These are phyloP conservation scores for Durusdinium trenchii DNA, from an alignment of 73 alveolate genomes.

Conservation along the genomic window DNA sequence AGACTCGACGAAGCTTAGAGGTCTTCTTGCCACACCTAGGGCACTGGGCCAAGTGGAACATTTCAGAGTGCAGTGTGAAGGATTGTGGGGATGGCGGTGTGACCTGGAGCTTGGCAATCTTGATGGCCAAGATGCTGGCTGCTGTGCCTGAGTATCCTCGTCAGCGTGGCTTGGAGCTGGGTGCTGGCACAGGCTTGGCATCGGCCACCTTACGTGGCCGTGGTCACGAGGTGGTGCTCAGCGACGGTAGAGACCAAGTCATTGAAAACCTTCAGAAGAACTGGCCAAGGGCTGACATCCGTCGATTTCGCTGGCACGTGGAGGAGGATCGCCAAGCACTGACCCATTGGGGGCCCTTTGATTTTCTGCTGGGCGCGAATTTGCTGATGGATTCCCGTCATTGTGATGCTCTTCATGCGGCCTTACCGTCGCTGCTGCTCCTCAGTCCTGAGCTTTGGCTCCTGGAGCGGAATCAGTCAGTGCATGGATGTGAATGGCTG, in stretches of 20 bases:
- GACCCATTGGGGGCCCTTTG: conserved; percentile 43
- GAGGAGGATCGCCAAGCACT: not conserved
- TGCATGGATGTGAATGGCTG: not conserved
- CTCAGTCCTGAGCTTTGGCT: conserved; percentile 9
- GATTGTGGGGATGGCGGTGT: conserved; percentile 77
- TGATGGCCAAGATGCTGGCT: not conserved
- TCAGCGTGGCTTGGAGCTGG: conserved; percentile 45
- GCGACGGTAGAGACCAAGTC: conserved; percentile 19
- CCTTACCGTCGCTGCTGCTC: conserved; percentile 13
- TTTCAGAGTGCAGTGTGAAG: conserved; percentile 20
- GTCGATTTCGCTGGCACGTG: conserved; percentile 51
- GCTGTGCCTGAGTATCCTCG: conserved; percentile 73
- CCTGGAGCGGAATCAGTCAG: conserved; percentile 25
- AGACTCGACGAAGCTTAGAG: not conserved
- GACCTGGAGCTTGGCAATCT: conserved; percentile 75
- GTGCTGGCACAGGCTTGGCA: conserved; percentile 71
- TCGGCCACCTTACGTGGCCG: not conserved
- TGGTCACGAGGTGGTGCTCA: conserved; percentile 79
- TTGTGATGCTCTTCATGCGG: conserved; percentile 54
- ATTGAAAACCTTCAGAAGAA: not conserved
- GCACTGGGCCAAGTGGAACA: conserved; percentile 52
- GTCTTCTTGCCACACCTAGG: conserved; percentile 52
- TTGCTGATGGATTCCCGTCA: conserved; percentile 15
- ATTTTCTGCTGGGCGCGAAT: conserved; percentile 11
- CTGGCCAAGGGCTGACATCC: not conserved